These are phyloP conservation scores for Hypoxylon sp. DNA, from an alignment of 2,329 filamentous ascomycete species.

Conservation along the genomic window DNA sequence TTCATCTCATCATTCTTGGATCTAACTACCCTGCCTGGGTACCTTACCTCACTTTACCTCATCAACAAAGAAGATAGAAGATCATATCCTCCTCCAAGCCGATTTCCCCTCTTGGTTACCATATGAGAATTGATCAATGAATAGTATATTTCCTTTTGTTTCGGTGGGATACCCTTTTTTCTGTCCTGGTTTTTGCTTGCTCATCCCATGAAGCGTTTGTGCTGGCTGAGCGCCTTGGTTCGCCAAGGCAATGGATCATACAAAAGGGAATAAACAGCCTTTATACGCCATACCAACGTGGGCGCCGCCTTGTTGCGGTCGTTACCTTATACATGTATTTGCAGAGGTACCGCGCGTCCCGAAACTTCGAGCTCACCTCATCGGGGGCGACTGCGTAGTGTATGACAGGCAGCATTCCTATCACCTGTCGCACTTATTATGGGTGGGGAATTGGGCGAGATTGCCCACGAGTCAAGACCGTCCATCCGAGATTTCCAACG, in stretches of 20 bases:
- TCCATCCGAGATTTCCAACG: slow-evolving; percentile 36
- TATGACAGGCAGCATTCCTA: slow-evolving; percentile 43
- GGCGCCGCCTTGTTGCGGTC: slow-evolving; percentile 26
- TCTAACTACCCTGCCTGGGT: slow-evolving; percentile 23
- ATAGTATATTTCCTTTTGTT: slow-evolving; percentile 7
- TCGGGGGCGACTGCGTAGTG: slow-evolving; percentile 37
- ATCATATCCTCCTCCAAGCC: slow-evolving; percentile 5
- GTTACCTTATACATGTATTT: slow-evolving; percentile 21
- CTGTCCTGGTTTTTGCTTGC: slow-evolving; percentile 4
- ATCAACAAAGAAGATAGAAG: slow-evolving; percentile 27
- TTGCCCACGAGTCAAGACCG: slow-evolving; percentile 38
- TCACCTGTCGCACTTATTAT: slow-evolving; percentile 40
- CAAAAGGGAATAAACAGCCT: slow-evolving; percentile 7
- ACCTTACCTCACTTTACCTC: slow-evolving; percentile 14
- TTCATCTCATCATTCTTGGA: slow-evolving; percentile 49
- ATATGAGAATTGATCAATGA: slow-evolving; percentile 9
- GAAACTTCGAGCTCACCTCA: slow-evolving; percentile 41
- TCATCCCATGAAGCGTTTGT: slow-evolving; percentile 33
- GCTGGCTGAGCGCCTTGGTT: slow-evolving; percentile 13
- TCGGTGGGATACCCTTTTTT: slow-evolving; percentile 4
- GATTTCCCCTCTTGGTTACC: slow-evolving; percentile 16
- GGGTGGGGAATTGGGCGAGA: slow-evolving; percentile 40
- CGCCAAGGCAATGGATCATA: slow-evolving; percentile 7
- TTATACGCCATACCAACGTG: slow-evolving; percentile 14
- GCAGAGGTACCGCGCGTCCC: slow-evolving; percentile 37